Evolutionary conservation across 345 rosid species (phyloP).

Genomic region (Salix caprea): DNA sequence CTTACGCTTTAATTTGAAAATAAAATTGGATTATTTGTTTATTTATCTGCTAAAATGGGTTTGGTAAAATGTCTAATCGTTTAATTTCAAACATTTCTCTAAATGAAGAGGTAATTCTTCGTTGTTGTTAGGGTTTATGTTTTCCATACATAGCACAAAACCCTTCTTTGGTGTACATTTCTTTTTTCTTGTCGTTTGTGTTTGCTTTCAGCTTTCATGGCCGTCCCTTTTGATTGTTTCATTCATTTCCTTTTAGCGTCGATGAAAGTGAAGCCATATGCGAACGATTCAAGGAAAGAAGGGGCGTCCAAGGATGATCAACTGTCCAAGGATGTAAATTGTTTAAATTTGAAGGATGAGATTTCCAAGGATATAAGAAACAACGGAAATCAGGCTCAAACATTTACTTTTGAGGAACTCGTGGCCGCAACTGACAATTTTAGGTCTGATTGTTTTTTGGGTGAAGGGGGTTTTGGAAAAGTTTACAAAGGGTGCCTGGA

Average conservation of each 20-base stretch:
- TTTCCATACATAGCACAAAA: slow-evolving; percentile 5
- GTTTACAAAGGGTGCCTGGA: slow-evolving; percentile 64
- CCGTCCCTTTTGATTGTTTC: background rate
- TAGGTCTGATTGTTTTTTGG: slow-evolving; percentile 56
- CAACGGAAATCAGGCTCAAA: slow-evolving; percentile 34
- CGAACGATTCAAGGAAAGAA: slow-evolving; percentile 31
- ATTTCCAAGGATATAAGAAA: slow-evolving; percentile 26
- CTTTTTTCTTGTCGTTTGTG: slow-evolving; percentile 15
- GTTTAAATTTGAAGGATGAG: slow-evolving; percentile 44
- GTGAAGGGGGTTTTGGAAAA: slow-evolving; percentile 91
- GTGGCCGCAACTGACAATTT: slow-evolving; percentile 58
- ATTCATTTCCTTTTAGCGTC: slow-evolving; percentile 30
- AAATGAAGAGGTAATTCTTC: background rate
- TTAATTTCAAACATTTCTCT: background rate
- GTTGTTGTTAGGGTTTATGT: slow-evolving; percentile 1
- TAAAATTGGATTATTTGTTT: background rate
- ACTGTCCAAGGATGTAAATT: slow-evolving; percentile 41
- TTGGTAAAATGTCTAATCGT: background rate
- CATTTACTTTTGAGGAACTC: slow-evolving; percentile 61
- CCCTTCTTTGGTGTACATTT: slow-evolving; percentile 2
- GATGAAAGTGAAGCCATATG: slow-evolving; percentile 38
- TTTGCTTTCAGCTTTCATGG: slow-evolving; percentile 11
- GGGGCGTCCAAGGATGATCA: slow-evolving; percentile 41
- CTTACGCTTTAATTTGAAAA: background rate
- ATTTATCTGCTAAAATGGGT: slow-evolving; percentile 8